A percentile compares a stretch with the other conserved stretches of the same genome.
Conservation (phyloP, 1,284 basidiomycete genomes). For the Cerioporus squamosus region DNA sequence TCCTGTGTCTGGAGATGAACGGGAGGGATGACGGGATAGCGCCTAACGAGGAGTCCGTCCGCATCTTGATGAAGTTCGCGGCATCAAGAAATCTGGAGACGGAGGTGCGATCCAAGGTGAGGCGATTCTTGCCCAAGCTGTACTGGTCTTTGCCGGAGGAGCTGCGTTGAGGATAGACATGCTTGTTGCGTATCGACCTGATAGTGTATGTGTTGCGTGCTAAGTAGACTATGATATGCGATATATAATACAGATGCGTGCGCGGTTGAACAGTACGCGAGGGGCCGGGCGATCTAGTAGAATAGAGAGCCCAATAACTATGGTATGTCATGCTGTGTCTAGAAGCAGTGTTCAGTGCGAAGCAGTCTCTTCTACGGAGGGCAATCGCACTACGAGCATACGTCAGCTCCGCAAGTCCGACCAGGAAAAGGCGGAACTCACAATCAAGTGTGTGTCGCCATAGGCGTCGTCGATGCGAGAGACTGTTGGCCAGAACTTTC, state of each 20-base stretch:
- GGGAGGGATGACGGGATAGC: constrained; percentile 42
- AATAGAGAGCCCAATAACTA: constrained; percentile 28
- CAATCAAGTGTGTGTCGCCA: constrained; percentile 82
- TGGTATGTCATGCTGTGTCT: constrained; percentile 18
- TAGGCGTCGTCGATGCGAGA: constrained; percentile 91
- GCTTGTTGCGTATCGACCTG: too few species aligned
- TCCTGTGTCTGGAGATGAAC: constrained; percentile 71
- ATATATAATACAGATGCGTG: constrained; percentile 33
- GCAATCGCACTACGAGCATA: constrained; percentile 75
- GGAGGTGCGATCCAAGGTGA: constrained; percentile 52
- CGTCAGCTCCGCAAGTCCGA: neutral
- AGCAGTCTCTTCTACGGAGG: constrained; percentile 82
- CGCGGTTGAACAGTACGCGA: constrained; percentile 38
- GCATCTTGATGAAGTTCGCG: constrained; percentile 60
- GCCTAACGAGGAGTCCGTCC: constrained; percentile 53
- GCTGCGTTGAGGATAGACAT: neutral
- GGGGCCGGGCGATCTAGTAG: constrained; percentile 33
- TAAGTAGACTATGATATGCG: constrained; percentile 22
- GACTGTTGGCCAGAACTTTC: constrained; percentile 95
- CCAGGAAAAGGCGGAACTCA: constrained; percentile 44
- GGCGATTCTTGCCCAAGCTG: constrained; percentile 56
- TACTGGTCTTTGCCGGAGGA: constrained; percentile 41
- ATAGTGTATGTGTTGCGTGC: constrained; percentile 14
- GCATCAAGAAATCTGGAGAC: constrained; percentile 44
- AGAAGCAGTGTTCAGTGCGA: constrained; percentile 22